These are phyloP conservation scores for Amphicarpaea edgeworthii DNA, from an alignment of 306 rosid species.

Conservation along the genomic window DNA sequence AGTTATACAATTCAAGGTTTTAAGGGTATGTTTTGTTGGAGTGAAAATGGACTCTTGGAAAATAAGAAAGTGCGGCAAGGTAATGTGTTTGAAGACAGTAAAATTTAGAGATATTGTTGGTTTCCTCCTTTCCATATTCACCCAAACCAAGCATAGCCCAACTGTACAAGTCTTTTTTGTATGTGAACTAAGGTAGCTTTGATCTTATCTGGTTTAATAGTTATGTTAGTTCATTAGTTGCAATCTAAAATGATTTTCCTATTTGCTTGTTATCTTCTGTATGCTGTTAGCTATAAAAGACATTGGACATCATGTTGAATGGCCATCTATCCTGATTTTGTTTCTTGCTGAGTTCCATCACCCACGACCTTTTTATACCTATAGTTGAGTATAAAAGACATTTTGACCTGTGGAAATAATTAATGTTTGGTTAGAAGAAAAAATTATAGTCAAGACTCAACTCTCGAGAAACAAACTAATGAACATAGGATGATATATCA, in stretches of 20 bases:
- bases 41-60: slow-evolving; percentile 23
- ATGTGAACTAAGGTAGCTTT: not conserved
- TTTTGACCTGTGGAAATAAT: not conserved
- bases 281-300: not conserved
- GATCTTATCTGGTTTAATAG: slow-evolving; percentile 15
- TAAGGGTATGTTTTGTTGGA: slow-evolving; percentile 17
- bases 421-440: not conserved
- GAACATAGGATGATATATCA: too few relatives aligned
- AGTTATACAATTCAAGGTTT: not conserved
- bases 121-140: slow-evolving; percentile 21
- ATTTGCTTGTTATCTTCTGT: not conserved
- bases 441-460: too few relatives aligned
- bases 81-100: not conserved
- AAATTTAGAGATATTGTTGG: not conserved
- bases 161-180: not conserved
- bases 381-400: slow-evolving; percentile 20
- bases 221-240: not conserved
- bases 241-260: slow-evolving; percentile 23
- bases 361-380: not conserved
- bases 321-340: not conserved
- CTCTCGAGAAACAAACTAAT: too few relatives aligned
- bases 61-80: not conserved
- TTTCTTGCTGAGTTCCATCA: not conserved
- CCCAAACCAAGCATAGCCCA: slow-evolving; percentile 4
- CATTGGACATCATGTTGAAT: not conserved